Evolutionary conservation across 805 yeast genomes (phyloP), one percentile per base, ranked within the genome.

Genomic region (Wickerhamiella azymoides): DNA sequence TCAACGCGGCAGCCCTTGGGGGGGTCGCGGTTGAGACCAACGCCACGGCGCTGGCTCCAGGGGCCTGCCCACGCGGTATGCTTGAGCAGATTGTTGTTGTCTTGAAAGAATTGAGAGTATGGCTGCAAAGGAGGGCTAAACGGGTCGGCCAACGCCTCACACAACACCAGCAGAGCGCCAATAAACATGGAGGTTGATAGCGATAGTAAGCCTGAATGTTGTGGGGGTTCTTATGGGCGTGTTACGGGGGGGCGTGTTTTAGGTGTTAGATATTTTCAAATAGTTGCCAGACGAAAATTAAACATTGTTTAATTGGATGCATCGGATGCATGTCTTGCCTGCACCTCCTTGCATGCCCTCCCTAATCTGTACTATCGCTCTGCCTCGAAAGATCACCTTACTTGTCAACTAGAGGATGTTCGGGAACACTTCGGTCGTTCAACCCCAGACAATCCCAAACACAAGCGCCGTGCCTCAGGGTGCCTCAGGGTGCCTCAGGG

Each of bases 51-150:
- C 43, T 44, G 71, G 13, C 68, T 55, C 55, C 69, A 76, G 10
- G 81, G 81, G 1, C 73, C 77, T 32, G 68, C 54, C n/a, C 77
- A 77, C 11, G 73, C 75, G 44, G 71, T 60, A 53, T 64, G 68
- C 40, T 67, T 63, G 45, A 72, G 58, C 17, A 72, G 55, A 51
- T 73, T 76, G 57, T 64, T 67, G 47, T 73, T 73, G 44, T 69
- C 73, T 8, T 51, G 19, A 44, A 54, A 40, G 9, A 37, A 48
- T 45, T 58, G 62, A 16, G 52, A 26, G 49, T 48, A 54, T 1
- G 57, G 57, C 46, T 51, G 37, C 16, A 41, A n/a, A 16, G 44
- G 44, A 9, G 39, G n/a, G 21, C 32, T 27, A n/a, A 41, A 41
- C 13, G 44, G 44, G 24, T 41, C 32, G 13, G 44, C 44, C 10